Evolutionary conservation across 2,329 filamentous ascomycete genomes (phyloP).

Genomic region (Fusarium devonianum): DNA sequence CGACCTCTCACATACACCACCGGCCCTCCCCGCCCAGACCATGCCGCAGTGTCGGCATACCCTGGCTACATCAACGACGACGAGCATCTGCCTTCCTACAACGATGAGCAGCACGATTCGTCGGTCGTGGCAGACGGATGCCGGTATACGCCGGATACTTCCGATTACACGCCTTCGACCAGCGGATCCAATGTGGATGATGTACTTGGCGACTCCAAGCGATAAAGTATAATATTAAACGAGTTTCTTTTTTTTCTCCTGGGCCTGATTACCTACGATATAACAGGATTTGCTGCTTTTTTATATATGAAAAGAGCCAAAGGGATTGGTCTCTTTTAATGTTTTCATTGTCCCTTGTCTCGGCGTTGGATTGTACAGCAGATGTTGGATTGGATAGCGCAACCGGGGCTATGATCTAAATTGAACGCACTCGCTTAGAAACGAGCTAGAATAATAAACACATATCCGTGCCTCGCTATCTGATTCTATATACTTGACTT

Average conservation of each 20-base stretch:
- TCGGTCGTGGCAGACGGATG: conserved; percentile 55
- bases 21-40: conserved; percentile 22
- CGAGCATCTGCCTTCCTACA: conserved; percentile 54
- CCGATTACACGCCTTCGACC: conserved; percentile 35
- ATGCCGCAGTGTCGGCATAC: conserved; percentile 33
- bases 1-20: conserved; percentile 13
- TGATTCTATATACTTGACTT: too few relatives aligned
- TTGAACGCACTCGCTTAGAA: conserved; percentile 17
- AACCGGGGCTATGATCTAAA: too few relatives aligned
- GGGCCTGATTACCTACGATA: conserved; percentile 20
- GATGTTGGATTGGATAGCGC: too few relatives aligned
- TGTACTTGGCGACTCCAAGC: conserved; percentile 37
- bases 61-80: conserved; percentile 31
- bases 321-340: conserved; percentile 8
- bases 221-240: conserved; percentile 20
- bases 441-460: too few relatives aligned
- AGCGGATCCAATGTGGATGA: conserved; percentile 31
- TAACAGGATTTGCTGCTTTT: conserved; percentile 24
- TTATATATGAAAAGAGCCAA: conserved; percentile 15
- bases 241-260: conserved; percentile 19
- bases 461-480: too few relatives aligned
- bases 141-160: conserved; percentile 48
- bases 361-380: neutral
- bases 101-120: conserved; percentile 43
- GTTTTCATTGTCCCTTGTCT: neutral